Base-by-base conservation (phyloP, 225 moss, liverwort and hornwort species). In the Bryum argenteum region DNA sequence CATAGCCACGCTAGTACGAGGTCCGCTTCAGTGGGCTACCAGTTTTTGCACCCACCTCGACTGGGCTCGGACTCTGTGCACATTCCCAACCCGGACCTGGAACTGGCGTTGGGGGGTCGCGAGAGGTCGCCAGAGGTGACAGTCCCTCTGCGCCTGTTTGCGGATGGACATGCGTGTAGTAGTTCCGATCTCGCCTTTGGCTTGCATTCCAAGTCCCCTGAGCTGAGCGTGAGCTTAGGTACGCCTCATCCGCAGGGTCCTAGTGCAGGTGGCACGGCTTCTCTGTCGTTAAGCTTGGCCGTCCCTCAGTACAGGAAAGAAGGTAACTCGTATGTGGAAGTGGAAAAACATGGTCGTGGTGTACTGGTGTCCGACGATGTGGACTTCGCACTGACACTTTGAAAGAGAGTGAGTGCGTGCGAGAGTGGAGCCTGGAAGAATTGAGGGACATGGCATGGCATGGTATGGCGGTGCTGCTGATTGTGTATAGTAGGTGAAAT, bases 281-380 rank as follows among this genome's bases (percentile, higher is more conserved):
- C 89, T 44, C 75, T 96, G 56, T 90, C 83, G 21, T 85, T 96
- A 37, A 91, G 90, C 33, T 79, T 96, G 14, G 90, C 93, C 33
- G 93, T 96, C 56, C 96, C 96, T 53, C 93, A 89, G 50, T 96
- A 96, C 70, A 83, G 93, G 74, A 89, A 87, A 75, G 89, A 93
- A 71, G 96, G 96, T 50, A 93, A 80, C 63, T 80, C 74, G 24
- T 96, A 91, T 90, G 82, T 96, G 48, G 85, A 89, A 77, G 81
- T 93, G 61, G 92, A 88, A 77, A 83, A 89, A 3, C 65, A 79
- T 14, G 71, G 86, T 52, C 68, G 50, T 58, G 75, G 86, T 12
- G 23, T 48, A 5, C 58, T 93, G n/a, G 79, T 89, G 53, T 78
- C 82, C 1, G 91, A 96, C 28, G 96, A 96, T 72, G 85, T 93